Evolutionary conservation across 2,329 filamentous ascomycete genomes (phyloP).

Genomic region (Fusarium penzigii): DNA sequence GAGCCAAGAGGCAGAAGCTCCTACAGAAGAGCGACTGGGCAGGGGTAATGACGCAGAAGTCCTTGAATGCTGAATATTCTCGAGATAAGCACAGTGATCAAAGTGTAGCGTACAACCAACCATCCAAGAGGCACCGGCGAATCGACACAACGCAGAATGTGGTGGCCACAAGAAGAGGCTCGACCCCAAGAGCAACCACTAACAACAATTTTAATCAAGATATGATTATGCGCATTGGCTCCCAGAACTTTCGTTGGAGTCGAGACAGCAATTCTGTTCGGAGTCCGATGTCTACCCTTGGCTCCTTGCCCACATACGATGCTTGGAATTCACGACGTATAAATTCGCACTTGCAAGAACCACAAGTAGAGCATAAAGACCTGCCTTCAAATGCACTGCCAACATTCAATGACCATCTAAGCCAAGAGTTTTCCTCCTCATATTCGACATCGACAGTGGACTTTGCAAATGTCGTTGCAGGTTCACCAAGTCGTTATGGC

Average conservation of each 20-base stretch:
- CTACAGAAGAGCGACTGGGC: slow-evolving; percentile 34
- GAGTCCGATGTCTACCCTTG: slow-evolving; percentile 13
- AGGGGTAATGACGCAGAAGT: slow-evolving; percentile 34
- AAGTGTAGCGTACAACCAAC: slow-evolving; percentile 3
- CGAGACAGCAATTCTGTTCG: slow-evolving; percentile 27
- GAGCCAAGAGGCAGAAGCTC: slow-evolving; percentile 27
- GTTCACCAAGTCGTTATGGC: not conserved
- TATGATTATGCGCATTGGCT: slow-evolving; percentile 33
- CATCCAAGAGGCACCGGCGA: not conserved
- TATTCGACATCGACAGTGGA: not conserved
- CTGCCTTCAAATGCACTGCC: not conserved
- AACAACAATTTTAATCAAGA: not conserved
- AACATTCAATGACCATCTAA: too few relatives aligned
- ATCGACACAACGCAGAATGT: not conserved
- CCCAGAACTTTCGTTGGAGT: slow-evolving; percentile 32
- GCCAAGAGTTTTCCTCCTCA: too few relatives aligned
- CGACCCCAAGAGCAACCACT: not conserved
- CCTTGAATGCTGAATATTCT: slow-evolving; percentile 24
- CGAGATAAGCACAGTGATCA: slow-evolving; percentile 5
- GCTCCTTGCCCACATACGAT: not conserved
- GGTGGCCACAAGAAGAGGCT: not conserved
- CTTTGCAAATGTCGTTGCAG: not conserved
- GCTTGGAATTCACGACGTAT: not conserved
- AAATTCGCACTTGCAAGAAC: not conserved
- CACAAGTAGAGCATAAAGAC: not conserved